These are phyloP conservation scores for Aspergillus niger DNA, from an alignment of 2,329 filamentous ascomycete genomes.

Conservation along the genomic window DNA sequence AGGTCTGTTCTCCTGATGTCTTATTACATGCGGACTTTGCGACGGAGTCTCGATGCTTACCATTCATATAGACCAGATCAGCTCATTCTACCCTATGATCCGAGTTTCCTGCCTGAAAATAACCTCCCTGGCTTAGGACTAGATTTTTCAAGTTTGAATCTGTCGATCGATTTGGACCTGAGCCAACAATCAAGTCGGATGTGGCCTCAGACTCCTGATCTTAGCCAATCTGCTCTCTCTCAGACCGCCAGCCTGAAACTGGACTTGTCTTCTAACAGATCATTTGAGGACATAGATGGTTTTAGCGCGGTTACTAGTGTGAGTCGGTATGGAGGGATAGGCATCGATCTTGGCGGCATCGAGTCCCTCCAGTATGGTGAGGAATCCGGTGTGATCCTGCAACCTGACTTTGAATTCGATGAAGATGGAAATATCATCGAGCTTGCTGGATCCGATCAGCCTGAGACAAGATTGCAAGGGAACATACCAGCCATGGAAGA, in stretches of 20 bases:
- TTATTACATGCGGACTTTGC: background rate
- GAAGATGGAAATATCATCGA: constrained; percentile 62
- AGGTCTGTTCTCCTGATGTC: constrained; percentile 56
- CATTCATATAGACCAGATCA: constrained; percentile 64
- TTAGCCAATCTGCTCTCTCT: constrained; percentile 32
- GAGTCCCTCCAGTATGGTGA: constrained; percentile 36
- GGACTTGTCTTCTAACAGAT: constrained; percentile 51
- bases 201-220: constrained; percentile 37
- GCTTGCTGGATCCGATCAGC: constrained; percentile 28
- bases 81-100: constrained; percentile 79
- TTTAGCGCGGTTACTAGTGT: constrained; percentile 48
- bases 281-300: constrained; percentile 37
- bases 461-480: constrained; percentile 13
- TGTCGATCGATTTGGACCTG: constrained; percentile 35
- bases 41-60: background rate
- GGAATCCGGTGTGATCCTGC: constrained; percentile 50
- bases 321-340: constrained; percentile 39
- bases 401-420: constrained; percentile 63
- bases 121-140: constrained; percentile 62
- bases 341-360: constrained; percentile 30
- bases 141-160: constrained; percentile 51
- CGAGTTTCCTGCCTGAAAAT: constrained; percentile 71
- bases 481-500: constrained; percentile 27
- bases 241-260: constrained; percentile 39
- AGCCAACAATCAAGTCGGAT: constrained; percentile 36